A percentile compares a stretch with the other conserved stretches of the same genome.
Conservation (phyloP, 2,329 filamentous ascomycete genomes). For the Xylariaceae sp. region DNA sequence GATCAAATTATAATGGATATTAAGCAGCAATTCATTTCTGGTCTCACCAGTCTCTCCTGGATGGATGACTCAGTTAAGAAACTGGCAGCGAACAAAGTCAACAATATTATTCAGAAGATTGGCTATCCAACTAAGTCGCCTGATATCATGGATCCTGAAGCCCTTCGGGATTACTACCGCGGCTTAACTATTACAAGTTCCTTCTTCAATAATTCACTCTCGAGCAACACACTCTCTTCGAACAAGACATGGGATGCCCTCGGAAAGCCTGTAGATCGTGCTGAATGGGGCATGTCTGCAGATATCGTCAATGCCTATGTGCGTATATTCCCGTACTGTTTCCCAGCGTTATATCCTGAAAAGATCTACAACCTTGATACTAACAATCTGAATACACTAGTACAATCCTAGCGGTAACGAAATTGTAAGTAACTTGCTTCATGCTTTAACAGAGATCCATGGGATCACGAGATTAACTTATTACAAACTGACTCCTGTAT, state of each 20-base stretch:
- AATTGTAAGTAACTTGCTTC: conserved; percentile 39
- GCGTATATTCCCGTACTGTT: background rate
- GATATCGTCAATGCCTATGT: conserved; percentile 56
- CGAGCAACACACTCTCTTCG: conserved; percentile 43
- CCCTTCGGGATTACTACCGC: conserved; percentile 52
- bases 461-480: background rate
- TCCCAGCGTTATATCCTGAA: too few relatives aligned
- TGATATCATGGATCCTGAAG: conserved; percentile 55
- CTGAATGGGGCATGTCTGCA: conserved; percentile 59
- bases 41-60: conserved; percentile 44
- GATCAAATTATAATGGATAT: conserved; percentile 70
- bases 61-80: conserved; percentile 62
- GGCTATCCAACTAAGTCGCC: conserved; percentile 62
- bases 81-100: conserved; percentile 59
- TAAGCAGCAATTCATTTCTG: conserved; percentile 59
- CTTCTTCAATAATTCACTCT: conserved; percentile 57
- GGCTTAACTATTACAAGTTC: conserved; percentile 47
- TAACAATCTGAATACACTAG: conserved; percentile 26
- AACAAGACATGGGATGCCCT: conserved; percentile 52
- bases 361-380: too few relatives aligned
- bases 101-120: conserved; percentile 63
- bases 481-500: background rate
- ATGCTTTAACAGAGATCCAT: background rate
- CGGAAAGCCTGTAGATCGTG: conserved; percentile 57
- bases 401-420: conserved; percentile 62